Base-by-base conservation (phyloP, 2,329 filamentous ascomycete genomes). In the Ceratocystis smalleyi region DNA sequence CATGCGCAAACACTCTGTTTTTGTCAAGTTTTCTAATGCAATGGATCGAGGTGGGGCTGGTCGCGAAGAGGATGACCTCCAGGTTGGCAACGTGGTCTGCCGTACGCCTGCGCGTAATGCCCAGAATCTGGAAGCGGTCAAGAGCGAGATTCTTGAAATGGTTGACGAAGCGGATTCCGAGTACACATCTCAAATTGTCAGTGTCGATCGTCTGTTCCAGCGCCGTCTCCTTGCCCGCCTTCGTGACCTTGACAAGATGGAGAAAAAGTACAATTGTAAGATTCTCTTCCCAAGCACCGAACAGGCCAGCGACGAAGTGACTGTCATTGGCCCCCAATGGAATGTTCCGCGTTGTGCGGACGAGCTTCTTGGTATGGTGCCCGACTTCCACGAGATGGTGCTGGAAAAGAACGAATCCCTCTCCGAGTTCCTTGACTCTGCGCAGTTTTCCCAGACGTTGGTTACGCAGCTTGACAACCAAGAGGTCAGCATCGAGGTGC, bases 1-100 rank as follows among this genome's bases (percentile, higher is more conserved):
- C 77, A 99, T 99, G 94, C 97, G 99, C 79, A 97, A 97, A 77
- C 95, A 99, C 76, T 97, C 94, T 0, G 94, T 99, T 69, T 99
- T 99, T 71, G 94, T 99, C 77, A 99, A 99, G 74, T 99, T 99
- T 72, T 96, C 91, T 68, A 99, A 99, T 70, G 94, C 94, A 17
- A 97, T 97, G 91, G 94, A 99, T 73, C 87, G 94, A 72, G 94
- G 90, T 77, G 76, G 91, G 43, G 87, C 95, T 74, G 89, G 91
- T 68, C 91, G 95, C 69, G 91, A 97, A 72, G 94, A 99, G 71
- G 94, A 99, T 72, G 94, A 99, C 72, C 89, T 96, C 76, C 96
- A 96, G 75, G 91, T 97, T 57, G 94, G 99, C 77, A 97, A 99
- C 73, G 94, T 99, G 70, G 96, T 99, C 70, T 99, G 94, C 75